These are phyloP conservation scores for Skeletonema potamos DNA, from an alignment of 108 stramenopile genomes.

Conservation along the genomic window DNA sequence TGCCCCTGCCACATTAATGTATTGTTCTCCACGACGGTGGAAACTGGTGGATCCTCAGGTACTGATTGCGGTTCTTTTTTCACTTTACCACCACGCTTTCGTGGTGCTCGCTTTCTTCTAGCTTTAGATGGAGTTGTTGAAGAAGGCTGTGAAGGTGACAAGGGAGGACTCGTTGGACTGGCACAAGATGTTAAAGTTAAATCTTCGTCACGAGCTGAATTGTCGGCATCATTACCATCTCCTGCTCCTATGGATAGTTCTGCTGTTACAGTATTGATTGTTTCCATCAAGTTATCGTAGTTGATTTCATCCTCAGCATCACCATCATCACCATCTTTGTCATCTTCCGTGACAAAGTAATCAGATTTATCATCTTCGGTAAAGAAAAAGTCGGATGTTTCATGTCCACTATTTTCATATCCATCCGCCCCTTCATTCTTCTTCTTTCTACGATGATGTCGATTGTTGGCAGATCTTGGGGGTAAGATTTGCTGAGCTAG, in stretches of 20 bases:
- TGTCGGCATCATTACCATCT: not conserved
- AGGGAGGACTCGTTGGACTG: not conserved
- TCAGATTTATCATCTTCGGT: slow-evolving; percentile 5
- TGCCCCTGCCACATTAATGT: not conserved
- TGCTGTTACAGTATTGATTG: not conserved
- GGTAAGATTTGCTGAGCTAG: not conserved
- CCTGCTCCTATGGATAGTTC: not conserved
- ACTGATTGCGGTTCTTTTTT: not conserved
- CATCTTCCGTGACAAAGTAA: slow-evolving; percentile 1
- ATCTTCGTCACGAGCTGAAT: not conserved
- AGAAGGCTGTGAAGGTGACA: not conserved
- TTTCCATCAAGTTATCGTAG: not conserved
- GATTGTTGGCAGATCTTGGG: not conserved
- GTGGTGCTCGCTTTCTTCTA: not conserved
- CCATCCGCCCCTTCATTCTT: slow-evolving; percentile 8
- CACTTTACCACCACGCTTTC: not conserved
- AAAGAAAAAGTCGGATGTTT: slow-evolving; percentile 22
- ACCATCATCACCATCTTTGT: not conserved
- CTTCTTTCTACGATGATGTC: not conserved
- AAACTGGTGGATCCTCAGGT: not conserved
- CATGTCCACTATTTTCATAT: slow-evolving; percentile 37
- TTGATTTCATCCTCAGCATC: not conserved
- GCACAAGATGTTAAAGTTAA: not conserved
- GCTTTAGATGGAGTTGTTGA: not conserved
- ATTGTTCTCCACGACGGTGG: not conserved